Evolutionary conservation across 768 basidiomycete genomes (phyloP), one percentile per base, ranked within the genome.

Genomic region (Pleurotus salmoneostramineus): DNA sequence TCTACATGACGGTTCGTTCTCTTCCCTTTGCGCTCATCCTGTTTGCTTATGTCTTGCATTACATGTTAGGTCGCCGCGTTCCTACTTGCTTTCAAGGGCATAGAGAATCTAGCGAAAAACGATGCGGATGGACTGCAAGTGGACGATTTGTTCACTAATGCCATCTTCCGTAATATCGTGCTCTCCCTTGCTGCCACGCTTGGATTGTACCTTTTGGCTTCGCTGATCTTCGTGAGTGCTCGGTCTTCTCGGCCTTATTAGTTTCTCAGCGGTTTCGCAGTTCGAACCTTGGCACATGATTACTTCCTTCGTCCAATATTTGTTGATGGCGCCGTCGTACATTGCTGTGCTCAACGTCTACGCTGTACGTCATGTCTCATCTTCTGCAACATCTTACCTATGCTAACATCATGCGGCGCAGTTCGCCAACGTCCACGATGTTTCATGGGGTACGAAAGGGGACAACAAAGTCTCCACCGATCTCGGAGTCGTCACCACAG

Each of bases 231-330:
- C 73, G 91, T 95, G 66, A 66, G 94, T 83, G 6, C 34, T 27
- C 21, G 21, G 21, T 27, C 60, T n/a, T 35, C 40, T 34, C 21
- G 47, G 37, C 40, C 7, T 36, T 32, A 43, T 11, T 15, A 6
- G 17, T 27, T 8, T 6, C 50, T n/a, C 5, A 27, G 27, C 6
- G n/a, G 35, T 56, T 31, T 8, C 8, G 27, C 43, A 96, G 87
- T 87, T 97, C 64, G 95, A 98, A 63, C 96, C 96, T 2, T 97
- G 95, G 93, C 97, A 99, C 69, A 91, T 99, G 93, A 79, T 99
- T 65, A 98, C 97, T 0, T 93, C 90, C 4, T 95, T 98, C 73
- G 31, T 95, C n/a, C 96, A 95, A 69, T 96, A 95, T 67, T 70
- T 91, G 21, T 80, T 97, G 60, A 85, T 98, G 78, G 91, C 94